Evolutionary conservation across 2,329 filamentous ascomycete species (phyloP).

Genomic region (Xylaria sp.): DNA sequence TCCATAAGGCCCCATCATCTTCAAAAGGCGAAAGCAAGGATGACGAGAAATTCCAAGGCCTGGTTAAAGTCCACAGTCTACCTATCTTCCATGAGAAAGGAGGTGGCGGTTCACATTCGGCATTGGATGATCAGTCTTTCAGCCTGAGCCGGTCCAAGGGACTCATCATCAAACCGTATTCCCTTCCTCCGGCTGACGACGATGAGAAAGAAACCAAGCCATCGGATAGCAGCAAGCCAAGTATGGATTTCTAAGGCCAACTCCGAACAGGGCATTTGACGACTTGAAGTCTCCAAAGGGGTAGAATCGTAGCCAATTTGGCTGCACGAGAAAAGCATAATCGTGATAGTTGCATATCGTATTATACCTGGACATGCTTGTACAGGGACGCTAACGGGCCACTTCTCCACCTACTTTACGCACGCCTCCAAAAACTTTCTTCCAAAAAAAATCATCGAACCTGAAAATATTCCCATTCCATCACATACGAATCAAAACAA

Average conservation of each 20-base stretch:
- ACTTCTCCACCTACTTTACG: neutral
- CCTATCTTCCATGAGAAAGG: conserved; percentile 86
- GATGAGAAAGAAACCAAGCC: conserved; percentile 54
- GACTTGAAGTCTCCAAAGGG: neutral
- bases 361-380: conserved; percentile 1
- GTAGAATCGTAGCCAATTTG: neutral
- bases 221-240: conserved; percentile 54
- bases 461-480: conserved; percentile 5
- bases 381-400: neutral
- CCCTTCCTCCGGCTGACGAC: conserved; percentile 71
- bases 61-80: conserved; percentile 75
- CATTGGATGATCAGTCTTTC: conserved; percentile 85
- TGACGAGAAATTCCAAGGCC: conserved; percentile 77
- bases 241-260: conserved; percentile 67
- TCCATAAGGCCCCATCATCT: conserved; percentile 45
- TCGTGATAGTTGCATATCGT: conserved; percentile 2
- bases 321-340: neutral
- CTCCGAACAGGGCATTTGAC: neutral
- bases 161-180: conserved; percentile 82
- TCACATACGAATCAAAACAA: conserved; percentile 16
- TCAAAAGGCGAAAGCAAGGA: conserved; percentile 45
- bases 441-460: conserved; percentile 11
- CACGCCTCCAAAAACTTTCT: conserved; percentile 19
- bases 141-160: conserved; percentile 74
- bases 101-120: conserved; percentile 61